A percentile compares a stretch with the other conserved stretches of the same genome.
These are phyloP conservation scores for Aureobasidium pullulans DNA, from an alignment of 2,329 filamentous ascomycete species.

Conservation along the genomic window DNA sequence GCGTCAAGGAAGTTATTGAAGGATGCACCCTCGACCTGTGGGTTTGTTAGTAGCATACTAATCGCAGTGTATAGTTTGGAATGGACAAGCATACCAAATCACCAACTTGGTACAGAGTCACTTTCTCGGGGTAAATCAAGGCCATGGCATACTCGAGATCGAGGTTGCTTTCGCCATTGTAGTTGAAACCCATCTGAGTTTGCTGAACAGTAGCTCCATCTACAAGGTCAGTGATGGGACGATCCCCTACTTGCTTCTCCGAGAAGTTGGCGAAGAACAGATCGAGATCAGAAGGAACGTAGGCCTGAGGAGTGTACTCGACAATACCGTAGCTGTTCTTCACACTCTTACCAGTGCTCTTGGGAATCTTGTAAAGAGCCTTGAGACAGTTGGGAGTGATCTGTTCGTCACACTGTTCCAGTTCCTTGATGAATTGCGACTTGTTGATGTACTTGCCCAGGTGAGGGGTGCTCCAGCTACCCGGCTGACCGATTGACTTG, in stretches of 20 bases:
- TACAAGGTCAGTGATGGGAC: constrained; percentile 26
- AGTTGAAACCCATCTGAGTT: constrained; percentile 28
- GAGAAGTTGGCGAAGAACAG: constrained; percentile 32
- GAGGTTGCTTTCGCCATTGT: constrained; percentile 44
- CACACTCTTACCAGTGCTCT: constrained; percentile 29
- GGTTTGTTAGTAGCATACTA: too few species aligned
- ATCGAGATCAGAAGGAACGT: constrained; percentile 32
- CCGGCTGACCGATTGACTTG: constrained; percentile 22
- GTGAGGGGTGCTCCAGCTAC: constrained; percentile 28
- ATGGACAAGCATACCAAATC: constrained; percentile 24
- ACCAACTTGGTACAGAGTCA: constrained; percentile 42
- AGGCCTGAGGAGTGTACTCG: constrained; percentile 46
- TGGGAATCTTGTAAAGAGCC: constrained; percentile 30
- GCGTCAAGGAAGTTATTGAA: constrained; percentile 37
- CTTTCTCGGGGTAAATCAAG: constrained; percentile 46
- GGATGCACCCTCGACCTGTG: constrained; percentile 24
- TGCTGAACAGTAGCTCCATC: constrained; percentile 35
- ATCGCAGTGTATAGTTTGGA: too few species aligned
- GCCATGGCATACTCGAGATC: constrained; percentile 50
- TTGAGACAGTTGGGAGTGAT: constrained; percentile 51
- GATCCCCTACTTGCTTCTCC: constrained; percentile 24
- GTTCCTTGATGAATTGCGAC: constrained; percentile 23
- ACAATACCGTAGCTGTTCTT: constrained; percentile 49
- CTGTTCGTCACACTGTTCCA: constrained; percentile 43
- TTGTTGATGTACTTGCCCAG: constrained; percentile 17